Percentiles rank a stretch among this genome's conserved stretches.
Evolutionary conservation across 176 grass and related monocot genomes (phyloP).

Genomic region (Thinopyrum elongatum): DNA sequence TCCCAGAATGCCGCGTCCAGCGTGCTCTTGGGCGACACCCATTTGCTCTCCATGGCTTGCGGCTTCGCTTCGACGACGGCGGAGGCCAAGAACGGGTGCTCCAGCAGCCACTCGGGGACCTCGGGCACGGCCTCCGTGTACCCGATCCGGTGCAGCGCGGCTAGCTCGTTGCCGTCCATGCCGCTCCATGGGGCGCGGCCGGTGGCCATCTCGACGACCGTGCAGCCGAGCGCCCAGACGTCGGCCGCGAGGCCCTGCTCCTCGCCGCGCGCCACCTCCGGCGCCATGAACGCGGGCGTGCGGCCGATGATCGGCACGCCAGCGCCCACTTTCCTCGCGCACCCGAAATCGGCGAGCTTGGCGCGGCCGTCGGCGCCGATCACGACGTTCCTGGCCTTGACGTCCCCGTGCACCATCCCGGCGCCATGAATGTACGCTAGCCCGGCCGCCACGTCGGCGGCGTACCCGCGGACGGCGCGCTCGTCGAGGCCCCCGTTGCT

Average conservation of each 20-base stretch:
- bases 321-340: neutral
- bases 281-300: conserved; percentile 90
- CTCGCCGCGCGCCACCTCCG: conserved; percentile 73
- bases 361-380: conserved; percentile 53
- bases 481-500: conserved; percentile 28
- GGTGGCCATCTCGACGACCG: conserved; percentile 64
- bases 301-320: conserved; percentile 28
- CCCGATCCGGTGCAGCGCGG: conserved; percentile 58
- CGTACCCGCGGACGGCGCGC: neutral
- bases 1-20: conserved; percentile 59
- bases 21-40: conserved; percentile 79
- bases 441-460: conserved; percentile 38
- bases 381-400: conserved; percentile 75
- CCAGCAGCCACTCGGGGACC: conserved; percentile 50
- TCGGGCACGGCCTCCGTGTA: conserved; percentile 48
- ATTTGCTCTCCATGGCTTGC: neutral
- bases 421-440: conserved; percentile 55
- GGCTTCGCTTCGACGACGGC: neutral
- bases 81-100: conserved; percentile 59
- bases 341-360: conserved; percentile 80
- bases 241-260: conserved; percentile 59
- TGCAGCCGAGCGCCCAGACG: conserved; percentile 78
- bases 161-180: conserved; percentile 24
- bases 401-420: conserved; percentile 60
- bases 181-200: conserved; percentile 46